Base-by-base conservation (phyloP, 2,329 filamentous ascomycete genomes). In the Pyrenophora tritici-repentis region DNA sequence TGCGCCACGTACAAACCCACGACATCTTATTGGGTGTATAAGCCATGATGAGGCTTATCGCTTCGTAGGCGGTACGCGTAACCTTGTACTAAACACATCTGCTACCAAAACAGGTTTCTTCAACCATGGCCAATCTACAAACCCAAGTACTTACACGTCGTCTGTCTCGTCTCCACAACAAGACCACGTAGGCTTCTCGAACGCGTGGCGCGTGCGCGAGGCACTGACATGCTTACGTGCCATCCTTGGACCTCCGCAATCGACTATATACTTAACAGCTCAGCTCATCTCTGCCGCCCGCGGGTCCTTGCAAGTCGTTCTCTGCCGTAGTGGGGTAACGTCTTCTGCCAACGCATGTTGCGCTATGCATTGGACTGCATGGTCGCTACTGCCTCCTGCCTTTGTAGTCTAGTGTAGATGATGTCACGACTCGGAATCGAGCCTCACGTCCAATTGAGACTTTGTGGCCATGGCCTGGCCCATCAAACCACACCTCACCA, bases 381-480 rank as follows among this genome's bases (percentile, higher is more conserved):
- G 31, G 26, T 48, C 48, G 29, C 47, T 48, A 40, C 48, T 34
- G 43, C 49, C 43, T 35, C 38, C 9, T 29, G 10, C 26, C 26
- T 4, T 13, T 29, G 26, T 29, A 10, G 26, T 48, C 33, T 46
- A 45, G 33, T 24, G 35, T 43, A 18, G 52, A 67, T 67, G 65
- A 67, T 67, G 65, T 67, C 65, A 67, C 58, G 58, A 67, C 63
- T 66, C 44, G 22, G 32, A 50, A 26, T 39, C 32, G 29, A 32
- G 22, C 38, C 52, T 42, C 29, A 18, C 24, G 13, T 20, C 22
- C 14, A 38, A 17, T 26, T 32, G 16, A 17, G n/a, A 24, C n/a
- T 39, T 38, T 29, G 31, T 33, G 40, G 26, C 42, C 14, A 34
- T 35, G 16, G 7, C 24, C 18, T 31, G 33, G 33, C 40, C 10